Percentiles rank a stretch among this genome's conserved stretches.
These are phyloP conservation scores for Amanita inopinata DNA, from an alignment of 768 basidiomycete genomes.

Conservation along the genomic window DNA sequence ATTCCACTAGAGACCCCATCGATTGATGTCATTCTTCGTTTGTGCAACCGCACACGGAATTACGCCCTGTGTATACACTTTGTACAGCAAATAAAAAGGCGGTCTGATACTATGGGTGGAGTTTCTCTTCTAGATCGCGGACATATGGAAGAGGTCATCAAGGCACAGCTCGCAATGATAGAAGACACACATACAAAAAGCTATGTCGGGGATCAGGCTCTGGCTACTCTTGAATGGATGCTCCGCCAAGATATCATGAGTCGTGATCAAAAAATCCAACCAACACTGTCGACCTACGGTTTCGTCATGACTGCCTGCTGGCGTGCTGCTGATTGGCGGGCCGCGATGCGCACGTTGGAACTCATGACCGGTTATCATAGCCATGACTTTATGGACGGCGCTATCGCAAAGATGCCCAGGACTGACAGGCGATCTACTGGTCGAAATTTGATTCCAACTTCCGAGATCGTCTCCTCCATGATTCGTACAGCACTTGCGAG, in stretches of 20 bases:
- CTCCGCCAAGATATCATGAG: slow-evolving; percentile 40
- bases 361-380: slow-evolving; percentile 62
- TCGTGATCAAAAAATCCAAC: slow-evolving; percentile 36
- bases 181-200: slow-evolving; percentile 23
- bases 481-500: slow-evolving; percentile 49
- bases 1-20: slow-evolving; percentile 36
- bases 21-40: slow-evolving; percentile 42
- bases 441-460: slow-evolving; percentile 35
- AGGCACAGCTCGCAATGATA: slow-evolving; percentile 32
- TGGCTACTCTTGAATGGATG: slow-evolving; percentile 64
- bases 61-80: slow-evolving; percentile 44
- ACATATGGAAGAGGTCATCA: slow-evolving; percentile 57
- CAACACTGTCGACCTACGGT: slow-evolving; percentile 44
- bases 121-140: slow-evolving; percentile 33
- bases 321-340: slow-evolving; percentile 53
- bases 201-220: slow-evolving; percentile 35
- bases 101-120: slow-evolving; percentile 28
- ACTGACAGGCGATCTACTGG: slow-evolving; percentile 33
- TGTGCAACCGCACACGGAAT: slow-evolving; percentile 43
- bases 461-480: slow-evolving; percentile 46
- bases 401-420: slow-evolving; percentile 25
- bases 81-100: slow-evolving; percentile 47
- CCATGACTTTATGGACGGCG: slow-evolving; percentile 44
- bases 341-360: slow-evolving; percentile 48
- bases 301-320: slow-evolving; percentile 57